Conservation (phyloP, 176 grass and related monocot genomes). For the Aegilops speltoides region DNA sequence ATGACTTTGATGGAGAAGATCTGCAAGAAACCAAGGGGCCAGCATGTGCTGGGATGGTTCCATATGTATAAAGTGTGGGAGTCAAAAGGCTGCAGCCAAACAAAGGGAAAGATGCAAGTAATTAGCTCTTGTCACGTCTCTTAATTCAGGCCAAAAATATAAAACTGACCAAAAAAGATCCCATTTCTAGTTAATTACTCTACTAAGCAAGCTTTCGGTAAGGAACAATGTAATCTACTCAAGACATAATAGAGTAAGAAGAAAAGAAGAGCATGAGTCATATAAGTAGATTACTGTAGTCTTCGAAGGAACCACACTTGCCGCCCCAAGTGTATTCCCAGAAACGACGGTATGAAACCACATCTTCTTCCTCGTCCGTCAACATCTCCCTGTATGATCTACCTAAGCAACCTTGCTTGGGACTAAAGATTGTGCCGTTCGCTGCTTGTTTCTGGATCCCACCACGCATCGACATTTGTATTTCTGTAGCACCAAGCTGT, state of each 20-base stretch:
- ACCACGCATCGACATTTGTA: neutral
- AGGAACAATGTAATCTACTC: too few species aligned
- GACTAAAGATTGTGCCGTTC: neutral
- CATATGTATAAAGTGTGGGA: neutral
- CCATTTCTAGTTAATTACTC: too few species aligned
- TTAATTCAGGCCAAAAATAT: neutral
- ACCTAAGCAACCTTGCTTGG: neutral
- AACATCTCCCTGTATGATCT: neutral
- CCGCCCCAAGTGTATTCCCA: neutral
- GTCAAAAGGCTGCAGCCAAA: neutral
- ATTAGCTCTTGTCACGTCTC: neutral
- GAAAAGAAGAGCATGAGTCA: neutral
- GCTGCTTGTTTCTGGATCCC: neutral
- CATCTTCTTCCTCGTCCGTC: neutral
- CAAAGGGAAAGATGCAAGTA: neutral
- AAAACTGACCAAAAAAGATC: neutral
- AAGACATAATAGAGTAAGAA: neutral
- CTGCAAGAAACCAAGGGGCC: neutral
- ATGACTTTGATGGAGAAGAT: neutral
- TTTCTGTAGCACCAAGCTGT: neutral
- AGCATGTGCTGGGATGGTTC: neutral
- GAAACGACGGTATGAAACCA: neutral
- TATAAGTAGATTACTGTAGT: neutral
- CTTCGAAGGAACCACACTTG: neutral
- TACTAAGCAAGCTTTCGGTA: too few species aligned